These are phyloP conservation scores for Triangularia verruculosa DNA, from an alignment of 2,329 filamentous ascomycete genomes.

Conservation along the genomic window DNA sequence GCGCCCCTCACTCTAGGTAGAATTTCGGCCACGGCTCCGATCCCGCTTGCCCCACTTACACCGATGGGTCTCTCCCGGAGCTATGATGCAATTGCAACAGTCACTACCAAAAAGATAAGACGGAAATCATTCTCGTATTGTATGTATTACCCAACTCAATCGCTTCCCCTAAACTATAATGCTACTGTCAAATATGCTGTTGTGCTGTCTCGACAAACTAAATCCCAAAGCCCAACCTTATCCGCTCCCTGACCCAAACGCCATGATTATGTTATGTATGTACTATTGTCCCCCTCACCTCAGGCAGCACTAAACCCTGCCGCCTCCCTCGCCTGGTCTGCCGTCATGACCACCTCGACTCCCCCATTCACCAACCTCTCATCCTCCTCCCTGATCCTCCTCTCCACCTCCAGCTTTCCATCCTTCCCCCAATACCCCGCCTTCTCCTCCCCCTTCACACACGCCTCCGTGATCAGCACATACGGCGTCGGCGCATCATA, in stretches of 20 bases:
- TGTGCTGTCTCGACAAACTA: neutral
- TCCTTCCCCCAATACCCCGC: slow-evolving; percentile 66
- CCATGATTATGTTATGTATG: neutral
- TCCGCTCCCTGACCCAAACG: slow-evolving; percentile 14
- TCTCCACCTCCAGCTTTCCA: slow-evolving; percentile 65
- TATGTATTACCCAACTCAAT: neutral
- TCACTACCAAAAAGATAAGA: neutral
- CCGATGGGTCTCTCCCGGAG: slow-evolving; percentile 12
- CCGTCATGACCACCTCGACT: slow-evolving; percentile 26
- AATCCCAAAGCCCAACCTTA: neutral
- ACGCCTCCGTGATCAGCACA: slow-evolving; percentile 69
- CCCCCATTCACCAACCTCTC: slow-evolving; percentile 16
- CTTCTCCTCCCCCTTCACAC: slow-evolving; percentile 61
- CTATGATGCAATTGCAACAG: slow-evolving; percentile 12
- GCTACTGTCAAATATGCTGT: neutral
- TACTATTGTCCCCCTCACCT: no score
- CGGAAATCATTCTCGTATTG: neutral
- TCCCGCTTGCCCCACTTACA: slow-evolving; percentile 14
- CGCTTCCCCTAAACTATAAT: neutral
- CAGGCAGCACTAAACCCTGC: slow-evolving; percentile 46
- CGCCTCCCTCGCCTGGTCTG: slow-evolving; percentile 46
- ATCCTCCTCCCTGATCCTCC: slow-evolving; percentile 64
- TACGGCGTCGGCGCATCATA: slow-evolving; percentile 76
- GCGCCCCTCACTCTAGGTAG: slow-evolving; percentile 15
- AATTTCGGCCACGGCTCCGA: slow-evolving; percentile 15